phyloP scores from a whole-genome alignment of 192 early-diverging fungal species.

The Allomyces macrogynus region DNA sequence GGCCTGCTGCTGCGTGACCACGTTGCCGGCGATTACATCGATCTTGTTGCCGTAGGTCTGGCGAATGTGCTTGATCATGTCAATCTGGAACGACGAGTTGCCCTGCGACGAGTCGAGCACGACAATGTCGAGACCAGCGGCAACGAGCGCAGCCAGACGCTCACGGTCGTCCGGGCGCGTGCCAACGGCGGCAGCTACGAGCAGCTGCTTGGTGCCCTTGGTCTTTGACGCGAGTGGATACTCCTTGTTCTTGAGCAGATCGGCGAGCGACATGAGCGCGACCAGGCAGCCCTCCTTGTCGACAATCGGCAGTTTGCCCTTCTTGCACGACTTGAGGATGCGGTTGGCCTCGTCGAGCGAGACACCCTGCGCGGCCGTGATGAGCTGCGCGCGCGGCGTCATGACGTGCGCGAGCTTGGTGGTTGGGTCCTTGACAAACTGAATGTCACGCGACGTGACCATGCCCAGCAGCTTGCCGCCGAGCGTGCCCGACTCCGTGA shows the following conservation, averaged over 20 bases:
- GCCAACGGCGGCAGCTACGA: constrained; percentile 80
- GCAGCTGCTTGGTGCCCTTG: constrained; percentile 63
- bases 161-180: constrained; percentile 75
- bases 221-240: constrained; percentile 81
- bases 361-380: constrained; percentile 66
- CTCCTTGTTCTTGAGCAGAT: constrained; percentile 91
- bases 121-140: constrained; percentile 90
- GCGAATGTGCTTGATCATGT: constrained; percentile 91
- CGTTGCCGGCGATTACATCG: constrained; percentile 92
- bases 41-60: constrained; percentile 44
- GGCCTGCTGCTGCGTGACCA: constrained; percentile 90
- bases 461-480: constrained; percentile 83
- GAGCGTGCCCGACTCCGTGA: constrained; percentile 76
- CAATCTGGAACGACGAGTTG: constrained; percentile 81
- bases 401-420: constrained; percentile 56
- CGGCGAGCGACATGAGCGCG: constrained; percentile 77
- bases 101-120: constrained; percentile 93
- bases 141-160: constrained; percentile 62
- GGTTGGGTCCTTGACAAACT: constrained; percentile 57
- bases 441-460: constrained; percentile 90
- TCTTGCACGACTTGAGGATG: constrained; percentile 70
- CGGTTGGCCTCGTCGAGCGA: constrained; percentile 76
- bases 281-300: constrained; percentile 62
- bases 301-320: constrained; percentile 94
- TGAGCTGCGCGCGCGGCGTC: constrained; percentile 53